These are phyloP conservation scores for Lentinula guzmanii DNA, from an alignment of 768 basidiomycete genomes.

Conservation along the genomic window DNA sequence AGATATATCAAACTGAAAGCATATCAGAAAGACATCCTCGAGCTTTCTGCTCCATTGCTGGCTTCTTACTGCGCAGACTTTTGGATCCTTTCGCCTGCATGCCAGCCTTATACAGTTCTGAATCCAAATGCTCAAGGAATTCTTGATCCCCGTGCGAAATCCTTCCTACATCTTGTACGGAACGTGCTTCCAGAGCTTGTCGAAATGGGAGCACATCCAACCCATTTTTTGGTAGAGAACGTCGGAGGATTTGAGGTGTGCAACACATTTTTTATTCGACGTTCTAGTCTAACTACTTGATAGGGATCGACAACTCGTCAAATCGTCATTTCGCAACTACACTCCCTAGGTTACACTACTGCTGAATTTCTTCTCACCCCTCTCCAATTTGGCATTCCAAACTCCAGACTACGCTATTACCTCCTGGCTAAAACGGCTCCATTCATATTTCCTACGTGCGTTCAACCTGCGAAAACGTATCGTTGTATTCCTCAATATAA, in stretches of 20 bases:
- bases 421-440: conserved; percentile 56
- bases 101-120: conserved; percentile 79
- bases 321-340: conserved; percentile 47
- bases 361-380: conserved; percentile 68
- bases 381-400: conserved; percentile 74
- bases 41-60: conserved; percentile 43
- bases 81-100: conserved; percentile 80
- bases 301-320: conserved; percentile 63
- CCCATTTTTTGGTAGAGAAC: conserved; percentile 66
- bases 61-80: conserved; percentile 45
- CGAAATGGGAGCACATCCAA: conserved; percentile 38
- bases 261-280: conserved; percentile 5
- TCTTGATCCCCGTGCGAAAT: conserved; percentile 66
- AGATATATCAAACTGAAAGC: conserved; percentile 4
- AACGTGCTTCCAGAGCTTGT: conserved; percentile 56
- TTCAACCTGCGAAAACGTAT: not conserved
- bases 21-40: conserved; percentile 53
- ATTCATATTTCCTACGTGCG: conserved; percentile 26
- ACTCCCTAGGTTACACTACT: conserved; percentile 47
- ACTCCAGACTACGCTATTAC: conserved; percentile 79
- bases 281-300: conserved; percentile 8
- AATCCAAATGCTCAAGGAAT: conserved; percentile 69
- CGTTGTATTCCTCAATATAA: not conserved
- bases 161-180: conserved; percentile 68
- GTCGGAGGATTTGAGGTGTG: conserved; percentile 80